Evolutionary conservation across 129 eudicot genomes (phyloP).

Genomic region (sunflower (Helianthus annuus)): DNA sequence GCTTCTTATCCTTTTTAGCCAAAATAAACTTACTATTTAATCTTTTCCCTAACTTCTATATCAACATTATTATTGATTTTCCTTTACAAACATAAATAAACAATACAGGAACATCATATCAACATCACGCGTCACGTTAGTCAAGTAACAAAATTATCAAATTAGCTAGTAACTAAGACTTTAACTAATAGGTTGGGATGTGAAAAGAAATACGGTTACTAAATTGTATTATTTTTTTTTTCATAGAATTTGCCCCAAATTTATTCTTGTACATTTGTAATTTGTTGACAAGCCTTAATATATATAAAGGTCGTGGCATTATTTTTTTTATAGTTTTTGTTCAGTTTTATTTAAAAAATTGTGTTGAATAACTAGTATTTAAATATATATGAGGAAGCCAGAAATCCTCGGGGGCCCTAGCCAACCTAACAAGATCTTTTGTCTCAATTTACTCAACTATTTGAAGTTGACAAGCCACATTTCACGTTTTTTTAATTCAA

Average conservation of each 20-base stretch:
- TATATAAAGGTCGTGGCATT: not conserved
- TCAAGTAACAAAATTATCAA: too few species aligned
- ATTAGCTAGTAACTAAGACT: too few species aligned
- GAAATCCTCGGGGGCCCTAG: constrained; percentile 6
- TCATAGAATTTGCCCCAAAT: not conserved
- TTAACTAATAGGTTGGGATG: too few species aligned
- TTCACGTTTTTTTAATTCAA: not conserved
- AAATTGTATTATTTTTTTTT: not conserved
- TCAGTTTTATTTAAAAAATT: not conserved
- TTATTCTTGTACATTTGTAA: not conserved
- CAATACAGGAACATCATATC: too few species aligned
- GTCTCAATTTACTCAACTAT: constrained; percentile 4
- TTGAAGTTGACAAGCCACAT: constrained; percentile 22
- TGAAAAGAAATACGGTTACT: not conserved
- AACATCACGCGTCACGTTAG: too few species aligned
- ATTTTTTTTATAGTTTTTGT: not conserved
- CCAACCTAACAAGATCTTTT: constrained; percentile 19
- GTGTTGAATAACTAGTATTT: not conserved
- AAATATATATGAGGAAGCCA: not conserved
- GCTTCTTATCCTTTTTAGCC: too few species aligned
- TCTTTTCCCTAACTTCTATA: too few species aligned
- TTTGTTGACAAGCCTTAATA: not conserved
- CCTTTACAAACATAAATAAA: too few species aligned
- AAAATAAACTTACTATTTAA: too few species aligned
- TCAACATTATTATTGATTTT: too few species aligned